Percentiles rank a stretch among this genome's conserved stretches.
Conservation (phyloP, 148 eudicot genomes). For the Agrostemma githago region DNA sequence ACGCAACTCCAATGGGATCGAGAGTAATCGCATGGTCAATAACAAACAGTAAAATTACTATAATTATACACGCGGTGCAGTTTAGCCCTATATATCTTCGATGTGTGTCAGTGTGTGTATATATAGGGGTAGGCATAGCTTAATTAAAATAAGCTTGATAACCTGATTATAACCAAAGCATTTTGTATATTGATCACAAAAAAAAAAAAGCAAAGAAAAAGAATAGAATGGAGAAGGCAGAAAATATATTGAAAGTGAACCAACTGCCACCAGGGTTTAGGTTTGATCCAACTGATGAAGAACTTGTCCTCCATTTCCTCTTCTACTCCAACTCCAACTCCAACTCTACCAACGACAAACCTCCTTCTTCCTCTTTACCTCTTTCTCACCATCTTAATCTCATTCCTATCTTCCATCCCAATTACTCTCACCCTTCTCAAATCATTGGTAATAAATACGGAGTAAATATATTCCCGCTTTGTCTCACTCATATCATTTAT, state of each 20-base stretch:
- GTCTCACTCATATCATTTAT: too few relatives aligned
- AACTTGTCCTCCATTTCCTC: slow-evolving; percentile 20
- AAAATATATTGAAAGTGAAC: neutral
- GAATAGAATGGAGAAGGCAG: neutral
- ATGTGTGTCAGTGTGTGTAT: too few relatives aligned
- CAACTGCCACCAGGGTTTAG: slow-evolving; percentile 23
- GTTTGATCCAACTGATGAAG: slow-evolving; percentile 24
- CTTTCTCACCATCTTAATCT: slow-evolving; percentile 11
- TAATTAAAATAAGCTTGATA: too few relatives aligned
- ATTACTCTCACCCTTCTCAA: slow-evolving; percentile 20
- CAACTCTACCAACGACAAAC: neutral
- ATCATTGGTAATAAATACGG: slow-evolving; percentile 12
- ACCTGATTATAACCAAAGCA: too few relatives aligned
- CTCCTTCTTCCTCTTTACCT: neutral
- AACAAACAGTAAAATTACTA: too few relatives aligned
- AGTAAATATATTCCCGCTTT: neutral
- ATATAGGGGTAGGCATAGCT: too few relatives aligned
- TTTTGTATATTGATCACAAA: too few relatives aligned
- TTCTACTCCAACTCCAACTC: neutral
- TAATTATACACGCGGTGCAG: too few relatives aligned
- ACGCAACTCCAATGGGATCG: too few relatives aligned
- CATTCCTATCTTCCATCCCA: slow-evolving; percentile 2
- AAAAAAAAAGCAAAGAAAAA: too few relatives aligned
- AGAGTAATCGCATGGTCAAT: too few relatives aligned
- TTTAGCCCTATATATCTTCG: too few relatives aligned